Evolutionary conservation across 345 rosid genomes (phyloP), one percentile per base, ranked within the genome.

Genomic region (Rhodamnia argentea): DNA sequence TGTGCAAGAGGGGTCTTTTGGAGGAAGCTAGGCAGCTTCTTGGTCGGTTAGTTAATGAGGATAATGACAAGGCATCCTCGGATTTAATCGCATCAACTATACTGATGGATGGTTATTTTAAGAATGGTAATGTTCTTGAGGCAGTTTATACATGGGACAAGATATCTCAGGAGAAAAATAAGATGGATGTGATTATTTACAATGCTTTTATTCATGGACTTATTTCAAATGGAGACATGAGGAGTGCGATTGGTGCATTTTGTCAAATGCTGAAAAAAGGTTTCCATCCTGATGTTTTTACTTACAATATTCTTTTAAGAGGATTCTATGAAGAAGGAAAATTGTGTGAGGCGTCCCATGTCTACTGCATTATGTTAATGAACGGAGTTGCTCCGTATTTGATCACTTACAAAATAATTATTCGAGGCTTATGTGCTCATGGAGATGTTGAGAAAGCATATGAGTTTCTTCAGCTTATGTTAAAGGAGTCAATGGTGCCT

Each of bases 201-300:
- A 94, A 94, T 90, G 96, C 93, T 88, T 90, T 93, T 76, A 92
- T 95, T 86, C 90, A 91, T 88, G 98, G 98, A 57, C 90, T 92
- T 57, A 88, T 92, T 88, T 89, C 85, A 85, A 89, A 86, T 85
- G 84, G 86, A 84, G 87, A 92, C 82, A 87, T 88, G 83, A 88
- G 83, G 27, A 90, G 74, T 89, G 95, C 95, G 42, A 91, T 87
- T 91, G 88, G 86, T 64, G 90, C 89, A 85, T 82, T 90, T 70
- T 90, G 95, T 87, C 91, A 92, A 85, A 94, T 96, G 96, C 88
- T 94, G 40, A 96, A 94, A 88, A 92, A 86, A 78, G 98, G 98
- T 86, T 86, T 90, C 4, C 87, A 82, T 87, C 98, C 94, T 52
- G 96, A 96, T 91, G 52, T 91, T 84, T 88, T 86, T 88, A 93